Percentiles rank a stretch among this genome's conserved stretches.
These are phyloP conservation scores for Penicillium frequentans DNA, from an alignment of 2,329 filamentous ascomycete species.

Conservation along the genomic window DNA sequence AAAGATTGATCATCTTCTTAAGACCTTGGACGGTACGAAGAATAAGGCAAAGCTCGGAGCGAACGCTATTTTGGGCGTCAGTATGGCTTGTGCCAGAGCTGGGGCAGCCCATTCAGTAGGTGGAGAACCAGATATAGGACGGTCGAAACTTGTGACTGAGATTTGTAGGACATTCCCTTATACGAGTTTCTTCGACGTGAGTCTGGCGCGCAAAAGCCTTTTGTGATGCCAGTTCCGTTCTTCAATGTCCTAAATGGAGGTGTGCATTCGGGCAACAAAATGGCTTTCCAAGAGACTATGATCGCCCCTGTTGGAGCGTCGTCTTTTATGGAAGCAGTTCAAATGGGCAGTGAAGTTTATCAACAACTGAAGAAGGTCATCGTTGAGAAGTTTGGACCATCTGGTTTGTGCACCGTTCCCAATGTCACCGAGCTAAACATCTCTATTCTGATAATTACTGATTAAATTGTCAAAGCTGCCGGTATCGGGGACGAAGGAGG, in stretches of 20 bases:
- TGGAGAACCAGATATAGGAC: neutral
- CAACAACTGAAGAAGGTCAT: neutral
- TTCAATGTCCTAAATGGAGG: conserved; percentile 60
- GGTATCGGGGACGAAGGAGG: neutral
- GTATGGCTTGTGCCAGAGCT: neutral
- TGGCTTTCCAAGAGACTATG: conserved; percentile 22
- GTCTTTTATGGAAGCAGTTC: neutral
- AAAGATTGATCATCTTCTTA: neutral
- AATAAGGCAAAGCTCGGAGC: neutral
- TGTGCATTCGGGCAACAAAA: conserved; percentile 37
- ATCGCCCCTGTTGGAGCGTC: neutral
- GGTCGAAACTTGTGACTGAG: neutral
- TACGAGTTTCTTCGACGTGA: neutral
- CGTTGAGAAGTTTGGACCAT: neutral
- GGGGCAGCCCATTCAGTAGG: neutral
- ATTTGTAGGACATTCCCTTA: neutral
- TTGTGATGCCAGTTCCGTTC: conserved; percentile 57
- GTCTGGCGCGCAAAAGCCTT: neutral
- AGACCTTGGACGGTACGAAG: neutral
- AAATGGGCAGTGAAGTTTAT: neutral
- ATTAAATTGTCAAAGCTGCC: neutral
- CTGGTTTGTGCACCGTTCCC: neutral
- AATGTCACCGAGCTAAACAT: neutral
- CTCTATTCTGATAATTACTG: neutral
- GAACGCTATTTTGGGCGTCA: neutral